Evolutionary conservation across 1,284 basidiomycete species (phyloP).

Genomic region (Cerrena zonata): DNA sequence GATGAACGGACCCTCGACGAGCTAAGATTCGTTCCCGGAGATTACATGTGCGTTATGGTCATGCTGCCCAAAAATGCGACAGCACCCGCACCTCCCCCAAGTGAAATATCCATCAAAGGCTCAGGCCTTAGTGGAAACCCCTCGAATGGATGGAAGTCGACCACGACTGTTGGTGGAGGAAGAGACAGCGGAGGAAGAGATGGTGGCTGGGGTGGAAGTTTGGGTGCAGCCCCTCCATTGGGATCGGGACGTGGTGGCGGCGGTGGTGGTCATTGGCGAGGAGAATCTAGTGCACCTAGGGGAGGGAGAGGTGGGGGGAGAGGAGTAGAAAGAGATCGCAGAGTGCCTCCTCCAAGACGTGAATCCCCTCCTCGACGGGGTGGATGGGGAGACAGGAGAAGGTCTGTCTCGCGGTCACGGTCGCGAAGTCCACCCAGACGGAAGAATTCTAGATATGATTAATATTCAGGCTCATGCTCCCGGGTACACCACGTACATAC

Average conservation of each 20-base stretch:
- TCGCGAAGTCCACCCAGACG: constrained; percentile 33
- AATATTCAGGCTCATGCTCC: constrained; percentile 5
- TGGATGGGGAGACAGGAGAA: constrained; percentile 31
- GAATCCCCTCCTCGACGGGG: constrained; percentile 38
- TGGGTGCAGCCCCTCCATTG: constrained; percentile 19
- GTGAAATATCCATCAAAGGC: constrained; percentile 45
- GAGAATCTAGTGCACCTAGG: constrained; percentile 46
- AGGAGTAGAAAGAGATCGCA: constrained; percentile 30
- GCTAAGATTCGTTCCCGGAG: constrained; percentile 69
- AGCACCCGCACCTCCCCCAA: constrained; percentile 32
- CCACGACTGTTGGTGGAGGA: constrained; percentile 6
- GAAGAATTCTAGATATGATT: constrained; percentile 25
- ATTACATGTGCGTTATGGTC: constrained; percentile 67
- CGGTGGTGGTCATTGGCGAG: constrained; percentile 66
- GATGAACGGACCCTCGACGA: constrained; percentile 68
- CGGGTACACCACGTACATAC: neutral
- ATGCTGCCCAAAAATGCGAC: constrained; percentile 60
- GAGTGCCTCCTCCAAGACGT: constrained; percentile 29
- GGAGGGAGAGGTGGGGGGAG: constrained; percentile 36
- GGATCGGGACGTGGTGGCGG: constrained; percentile 30
- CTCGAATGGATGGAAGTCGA: constrained; percentile 37
- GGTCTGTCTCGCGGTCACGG: constrained; percentile 32
- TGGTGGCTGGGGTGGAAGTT: constrained; percentile 41
- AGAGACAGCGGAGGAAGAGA: constrained; percentile 29
- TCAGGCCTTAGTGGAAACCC: constrained; percentile 17